phyloP scores from a whole-genome alignment of 2,329 filamentous ascomycete species.

The Mycogone perniciosa region DNA sequence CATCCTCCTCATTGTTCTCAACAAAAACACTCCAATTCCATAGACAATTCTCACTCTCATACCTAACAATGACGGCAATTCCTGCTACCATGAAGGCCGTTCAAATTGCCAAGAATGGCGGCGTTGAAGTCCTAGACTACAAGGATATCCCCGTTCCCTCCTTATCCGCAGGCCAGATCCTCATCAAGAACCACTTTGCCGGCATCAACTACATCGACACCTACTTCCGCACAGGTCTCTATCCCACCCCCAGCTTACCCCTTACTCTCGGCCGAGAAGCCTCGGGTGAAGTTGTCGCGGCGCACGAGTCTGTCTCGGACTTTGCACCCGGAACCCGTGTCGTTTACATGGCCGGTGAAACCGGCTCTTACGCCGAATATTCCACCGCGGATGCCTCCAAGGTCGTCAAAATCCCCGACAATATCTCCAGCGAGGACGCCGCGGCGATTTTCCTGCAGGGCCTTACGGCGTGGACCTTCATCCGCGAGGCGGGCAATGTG shows the following conservation, averaged over 20 bases:
- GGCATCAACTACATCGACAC: slow-evolving; percentile 89
- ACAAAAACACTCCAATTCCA: slow-evolving; percentile 4
- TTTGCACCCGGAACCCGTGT: slow-evolving; percentile 64
- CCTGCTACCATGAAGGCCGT: slow-evolving; percentile 64
- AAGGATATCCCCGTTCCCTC: slow-evolving; percentile 63
- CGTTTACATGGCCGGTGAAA: slow-evolving; percentile 51
- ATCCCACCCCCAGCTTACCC: slow-evolving; percentile 60
- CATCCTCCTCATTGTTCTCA: not conserved
- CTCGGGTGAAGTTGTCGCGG: slow-evolving; percentile 61
- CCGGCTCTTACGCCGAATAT: slow-evolving; percentile 51
- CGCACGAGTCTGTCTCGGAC: slow-evolving; percentile 46
- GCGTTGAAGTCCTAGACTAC: slow-evolving; percentile 65
- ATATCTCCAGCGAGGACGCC: slow-evolving; percentile 53
- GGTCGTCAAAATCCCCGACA: slow-evolving; percentile 57
- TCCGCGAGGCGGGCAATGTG: slow-evolving; percentile 70
- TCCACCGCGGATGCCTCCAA: slow-evolving; percentile 46
- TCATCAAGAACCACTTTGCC: slow-evolving; percentile 73
- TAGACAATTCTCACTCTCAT: not conserved
- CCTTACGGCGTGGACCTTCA: slow-evolving; percentile 72
- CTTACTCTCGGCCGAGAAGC: slow-evolving; percentile 75
- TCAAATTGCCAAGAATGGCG: slow-evolving; percentile 58
- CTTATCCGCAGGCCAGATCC: slow-evolving; percentile 61
- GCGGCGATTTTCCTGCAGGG: slow-evolving; percentile 72
- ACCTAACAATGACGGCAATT: slow-evolving; percentile 58
- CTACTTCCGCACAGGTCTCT: slow-evolving; percentile 83